Percentiles rank a stretch among this genome's conserved stretches.
Conservation (phyloP, 768 basidiomycete genomes). For the Suillus luteus region DNA sequence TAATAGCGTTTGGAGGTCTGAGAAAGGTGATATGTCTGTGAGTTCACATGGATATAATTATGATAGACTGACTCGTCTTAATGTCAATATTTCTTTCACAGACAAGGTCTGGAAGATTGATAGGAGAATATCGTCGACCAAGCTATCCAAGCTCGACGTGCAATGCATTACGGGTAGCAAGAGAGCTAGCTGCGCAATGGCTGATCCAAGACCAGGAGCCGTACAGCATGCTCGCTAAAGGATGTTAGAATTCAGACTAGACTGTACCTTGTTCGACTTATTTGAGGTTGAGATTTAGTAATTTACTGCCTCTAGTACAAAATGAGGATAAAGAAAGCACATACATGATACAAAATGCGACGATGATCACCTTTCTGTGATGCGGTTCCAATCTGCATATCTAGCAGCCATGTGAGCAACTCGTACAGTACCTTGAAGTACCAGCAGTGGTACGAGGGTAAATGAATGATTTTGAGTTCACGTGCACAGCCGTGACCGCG, state of each 20-base stretch:
- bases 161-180: neutral
- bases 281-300: neutral
- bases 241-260: neutral
- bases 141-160: constrained; percentile 22
- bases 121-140: constrained; percentile 31
- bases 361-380: neutral
- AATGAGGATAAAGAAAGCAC: neutral
- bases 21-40: neutral
- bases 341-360: neutral
- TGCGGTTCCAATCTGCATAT: neutral
- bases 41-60: neutral
- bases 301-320: neutral
- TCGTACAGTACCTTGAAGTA: neutral
- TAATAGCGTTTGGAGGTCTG: constrained; percentile 34
- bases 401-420: neutral
- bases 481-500: neutral
- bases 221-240: neutral
- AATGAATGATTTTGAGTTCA: neutral
- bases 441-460: neutral
- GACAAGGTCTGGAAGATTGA: constrained; percentile 21
- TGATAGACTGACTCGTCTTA: constrained; percentile 25
- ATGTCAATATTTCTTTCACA: constrained; percentile 20
- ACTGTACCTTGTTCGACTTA: neutral
- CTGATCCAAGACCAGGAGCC: neutral
- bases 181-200: neutral